Base-by-base conservation (phyloP, 2,329 filamentous ascomycete genomes). In the Claviceps citrina region DNA sequence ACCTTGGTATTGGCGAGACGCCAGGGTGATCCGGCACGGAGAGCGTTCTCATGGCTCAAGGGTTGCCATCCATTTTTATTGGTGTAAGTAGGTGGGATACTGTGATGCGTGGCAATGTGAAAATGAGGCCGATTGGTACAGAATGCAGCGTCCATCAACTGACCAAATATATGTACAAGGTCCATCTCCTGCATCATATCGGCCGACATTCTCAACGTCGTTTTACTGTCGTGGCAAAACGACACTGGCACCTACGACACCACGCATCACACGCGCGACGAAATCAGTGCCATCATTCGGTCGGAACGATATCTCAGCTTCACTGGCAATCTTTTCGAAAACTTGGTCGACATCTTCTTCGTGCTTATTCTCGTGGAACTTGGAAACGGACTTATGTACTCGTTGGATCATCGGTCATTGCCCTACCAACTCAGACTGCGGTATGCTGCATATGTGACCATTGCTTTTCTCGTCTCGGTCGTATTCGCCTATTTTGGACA, bases 191-290 rank as follows among this genome's bases (percentile, higher is more conserved):
- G 42, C 8, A 41, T 44, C 7, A 33, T 41, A 22, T 10, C 42
- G 4, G 42, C 42, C 39, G 42, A 44, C 25, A 31, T 36, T 25
- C 24, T 44, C 3, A 44, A 41, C 15, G 36, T 39, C n/a, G 15
- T 44, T 13, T 15, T 44, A 15, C 32, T 36, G n/a, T 44, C 42
- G 7, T 44, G 42, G 42, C 42, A 44, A 38, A 41, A 44, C 24
- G 39, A 41, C 15, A 32, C 16, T 5, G 42, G 42, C 13, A 39
- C 39, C 27, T 44, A 41, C 20, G 42, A 44, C 19, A 44, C 42
- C n/a, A 19, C 28, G 10, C 27, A 39, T 15, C 39, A 44, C 32
- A 39, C 39, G 2, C 42, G 39, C 36, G 42, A 44, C 19, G 36
- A 44, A 19, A 44, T 44, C 15, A 44, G 39, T 16, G 18, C 31